Conservation (phyloP, 2,329 filamentous ascomycete species). For the Hypoxylon sp. region DNA sequence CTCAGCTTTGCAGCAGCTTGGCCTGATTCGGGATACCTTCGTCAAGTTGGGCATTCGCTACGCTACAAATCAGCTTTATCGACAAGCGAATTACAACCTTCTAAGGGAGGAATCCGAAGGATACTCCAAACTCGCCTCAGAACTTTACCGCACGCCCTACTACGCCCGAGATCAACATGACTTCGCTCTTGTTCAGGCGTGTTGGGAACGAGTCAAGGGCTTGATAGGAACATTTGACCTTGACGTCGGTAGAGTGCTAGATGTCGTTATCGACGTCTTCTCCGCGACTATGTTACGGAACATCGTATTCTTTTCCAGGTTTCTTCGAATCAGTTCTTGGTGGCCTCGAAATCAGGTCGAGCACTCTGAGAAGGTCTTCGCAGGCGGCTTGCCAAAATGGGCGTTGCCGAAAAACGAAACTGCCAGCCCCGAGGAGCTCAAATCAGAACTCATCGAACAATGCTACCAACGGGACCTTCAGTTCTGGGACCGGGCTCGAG, state of each 20-base stretch:
- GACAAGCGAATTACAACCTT: conserved; percentile 96
- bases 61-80: conserved; percentile 91
- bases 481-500: conserved; percentile 84
- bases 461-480: conserved; percentile 71
- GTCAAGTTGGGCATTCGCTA: conserved; percentile 83
- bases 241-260: conserved; percentile 91
- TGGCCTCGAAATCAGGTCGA: conserved; percentile 77
- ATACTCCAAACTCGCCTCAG: conserved; percentile 94
- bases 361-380: conserved; percentile 53
- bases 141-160: conserved; percentile 81
- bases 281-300: conserved; percentile 93
- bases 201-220: conserved; percentile 91
- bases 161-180: conserved; percentile 77
- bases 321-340: conserved; percentile 92
- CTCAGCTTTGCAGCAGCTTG: conserved; percentile 75
- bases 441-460: conserved; percentile 61
- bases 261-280: conserved; percentile 94
- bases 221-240: conserved; percentile 97
- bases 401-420: conserved; percentile 69
- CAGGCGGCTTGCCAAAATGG: conserved; percentile 82
- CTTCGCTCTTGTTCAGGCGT: conserved; percentile 79
- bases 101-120: conserved; percentile 95
- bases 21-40: conserved; percentile 87
- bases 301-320: conserved; percentile 92
- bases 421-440: conserved; percentile 72